Evolutionary conservation across 495 filamentous ascomycete genomes (phyloP).

Genomic region (Podospora bellae-mahoneyi): DNA sequence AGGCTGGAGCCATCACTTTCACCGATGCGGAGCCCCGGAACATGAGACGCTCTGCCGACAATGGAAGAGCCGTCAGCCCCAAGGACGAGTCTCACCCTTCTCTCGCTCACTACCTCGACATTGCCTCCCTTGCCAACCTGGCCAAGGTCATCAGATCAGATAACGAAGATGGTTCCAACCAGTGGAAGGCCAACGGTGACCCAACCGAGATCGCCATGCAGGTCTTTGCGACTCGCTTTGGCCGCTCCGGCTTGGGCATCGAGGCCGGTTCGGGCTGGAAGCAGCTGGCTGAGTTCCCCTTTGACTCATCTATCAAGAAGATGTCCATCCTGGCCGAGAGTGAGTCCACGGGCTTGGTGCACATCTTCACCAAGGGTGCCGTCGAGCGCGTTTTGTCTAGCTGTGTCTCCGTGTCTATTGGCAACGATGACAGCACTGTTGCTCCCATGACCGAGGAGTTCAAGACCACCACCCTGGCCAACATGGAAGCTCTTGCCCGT

Average conservation of each 20-base stretch:
- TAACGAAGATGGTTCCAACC: conserved; percentile 30
- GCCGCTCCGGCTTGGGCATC: conserved; percentile 50
- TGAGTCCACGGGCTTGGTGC: conserved; percentile 33
- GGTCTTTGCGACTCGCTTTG: conserved; percentile 72
- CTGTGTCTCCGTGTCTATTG: conserved; percentile 31
- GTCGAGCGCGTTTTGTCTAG: conserved; percentile 68
- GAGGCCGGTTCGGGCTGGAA: conserved; percentile 38
- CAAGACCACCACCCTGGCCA: conserved; percentile 55
- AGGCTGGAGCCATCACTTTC: conserved; percentile 25
- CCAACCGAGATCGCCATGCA: conserved; percentile 82
- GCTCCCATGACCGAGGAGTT: conserved; percentile 56
- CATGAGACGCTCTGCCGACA: conserved; percentile 1
- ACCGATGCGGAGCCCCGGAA: background rate
- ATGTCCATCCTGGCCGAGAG: conserved; percentile 71
- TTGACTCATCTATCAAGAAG: conserved; percentile 75
- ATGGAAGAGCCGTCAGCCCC: conserved; percentile 2
- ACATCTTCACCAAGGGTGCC: conserved; percentile 73
- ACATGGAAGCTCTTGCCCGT: conserved; percentile 62
- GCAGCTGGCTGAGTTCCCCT: conserved; percentile 71
- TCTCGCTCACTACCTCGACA: conserved; percentile 8
- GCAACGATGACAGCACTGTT: conserved; percentile 18
- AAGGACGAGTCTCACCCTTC: background rate
- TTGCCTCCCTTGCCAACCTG: conserved; percentile 13
- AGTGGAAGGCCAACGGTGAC: conserved; percentile 72
- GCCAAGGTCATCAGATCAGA: conserved; percentile 12